Evolutionary conservation across 805 yeast genomes (phyloP).

Genomic region (Candida railenensis): DNA sequence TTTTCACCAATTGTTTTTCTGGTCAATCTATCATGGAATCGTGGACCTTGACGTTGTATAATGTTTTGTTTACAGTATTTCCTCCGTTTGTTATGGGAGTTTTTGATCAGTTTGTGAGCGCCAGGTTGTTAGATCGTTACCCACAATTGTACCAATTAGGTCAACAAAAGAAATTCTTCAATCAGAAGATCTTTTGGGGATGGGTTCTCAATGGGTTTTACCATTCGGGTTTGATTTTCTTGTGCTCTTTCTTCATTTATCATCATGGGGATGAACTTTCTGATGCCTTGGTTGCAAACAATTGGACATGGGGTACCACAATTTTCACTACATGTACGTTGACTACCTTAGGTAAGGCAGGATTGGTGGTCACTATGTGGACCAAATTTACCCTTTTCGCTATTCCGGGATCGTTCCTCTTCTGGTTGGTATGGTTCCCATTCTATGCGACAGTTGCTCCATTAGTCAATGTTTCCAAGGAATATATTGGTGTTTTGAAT

Average conservation of each 20-base stretch:
- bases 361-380: constrained; percentile 88
- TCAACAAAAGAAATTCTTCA: constrained; percentile 83
- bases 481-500: constrained; percentile 75
- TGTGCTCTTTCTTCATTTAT: constrained; percentile 70
- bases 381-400: constrained; percentile 89
- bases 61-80: constrained; percentile 87
- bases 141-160: constrained; percentile 93
- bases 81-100: constrained; percentile 97
- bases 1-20: constrained; percentile 85
- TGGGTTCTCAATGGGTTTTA: constrained; percentile 96
- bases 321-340: constrained; percentile 82
- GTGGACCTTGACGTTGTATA: constrained; percentile 96
- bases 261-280: constrained; percentile 62
- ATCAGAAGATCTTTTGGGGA: constrained; percentile 91
- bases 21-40: constrained; percentile 97
- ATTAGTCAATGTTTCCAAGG: constrained; percentile 72
- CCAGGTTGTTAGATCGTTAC: constrained; percentile 83
- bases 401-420: constrained; percentile 86
- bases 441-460: constrained; percentile 86
- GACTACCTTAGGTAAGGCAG: constrained; percentile 94
- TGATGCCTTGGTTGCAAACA: constrained; percentile 73
- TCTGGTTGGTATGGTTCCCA: constrained; percentile 89
- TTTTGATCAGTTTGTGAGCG: constrained; percentile 93
- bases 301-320: constrained; percentile 95
- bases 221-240: constrained; percentile 83